Conservation (phyloP, 1,284 basidiomycete species). For the Papiliotrema fonsecae region DNA sequence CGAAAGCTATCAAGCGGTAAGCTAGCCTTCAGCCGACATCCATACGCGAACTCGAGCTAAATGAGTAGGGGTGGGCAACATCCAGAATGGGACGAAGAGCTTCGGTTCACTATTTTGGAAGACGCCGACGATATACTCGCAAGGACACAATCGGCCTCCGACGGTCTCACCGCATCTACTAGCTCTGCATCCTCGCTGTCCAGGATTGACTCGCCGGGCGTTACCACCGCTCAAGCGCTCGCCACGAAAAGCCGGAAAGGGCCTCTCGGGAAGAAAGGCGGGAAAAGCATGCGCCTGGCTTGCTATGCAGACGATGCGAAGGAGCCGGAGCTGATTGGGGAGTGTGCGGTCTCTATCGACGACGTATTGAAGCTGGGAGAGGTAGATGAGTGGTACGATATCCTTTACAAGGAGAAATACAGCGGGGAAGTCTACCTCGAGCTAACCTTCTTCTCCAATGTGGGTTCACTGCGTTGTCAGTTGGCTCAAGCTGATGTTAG, state of each 20-base stretch:
- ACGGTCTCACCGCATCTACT: conserved; percentile 50
- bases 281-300: conserved; percentile 70
- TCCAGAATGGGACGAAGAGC: conserved; percentile 97
- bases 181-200: conserved; percentile 58
- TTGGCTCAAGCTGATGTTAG: conserved; percentile 14
- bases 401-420: conserved; percentile 85
- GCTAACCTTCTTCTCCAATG: conserved; percentile 92
- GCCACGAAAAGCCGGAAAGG: conserved; percentile 51
- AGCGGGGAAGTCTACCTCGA: conserved; percentile 91
- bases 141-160: conserved; percentile 49
- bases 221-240: conserved; percentile 49
- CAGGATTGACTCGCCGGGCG: conserved; percentile 21
- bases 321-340: conserved; percentile 94
- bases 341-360: conserved; percentile 78
- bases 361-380: conserved; percentile 91
- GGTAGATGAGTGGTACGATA: conserved; percentile 94
- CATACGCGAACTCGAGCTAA: neutral
- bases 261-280: conserved; percentile 35
- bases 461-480: conserved; percentile 50
- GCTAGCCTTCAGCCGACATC: conserved; percentile 4
- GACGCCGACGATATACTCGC: conserved; percentile 65
- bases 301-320: conserved; percentile 93
- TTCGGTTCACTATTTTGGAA: conserved; percentile 86
- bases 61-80: conserved; percentile 80
- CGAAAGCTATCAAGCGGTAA: conserved; percentile 76